Conservation (phyloP, 495 filamentous ascomycete species). For the Daldinia concentrica region DNA sequence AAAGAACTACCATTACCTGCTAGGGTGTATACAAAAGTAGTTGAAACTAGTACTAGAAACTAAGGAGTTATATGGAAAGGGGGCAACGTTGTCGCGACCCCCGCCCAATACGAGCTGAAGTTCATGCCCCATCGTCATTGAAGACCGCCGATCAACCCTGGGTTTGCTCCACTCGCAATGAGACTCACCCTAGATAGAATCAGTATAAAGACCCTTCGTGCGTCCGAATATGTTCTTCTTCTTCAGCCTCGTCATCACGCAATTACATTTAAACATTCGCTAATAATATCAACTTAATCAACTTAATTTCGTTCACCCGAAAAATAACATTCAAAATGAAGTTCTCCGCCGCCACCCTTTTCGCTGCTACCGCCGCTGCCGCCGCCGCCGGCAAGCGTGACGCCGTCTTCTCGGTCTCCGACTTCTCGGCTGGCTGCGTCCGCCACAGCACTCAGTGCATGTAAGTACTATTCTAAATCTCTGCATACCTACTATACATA, state of each 20-base stretch:
- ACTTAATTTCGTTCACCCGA: neutral
- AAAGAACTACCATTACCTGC: neutral
- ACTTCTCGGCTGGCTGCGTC: neutral
- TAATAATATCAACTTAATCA: neutral
- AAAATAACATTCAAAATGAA: conserved; percentile 1
- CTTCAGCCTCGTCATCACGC: neutral
- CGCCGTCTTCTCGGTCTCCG: neutral
- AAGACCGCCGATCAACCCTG: neutral
- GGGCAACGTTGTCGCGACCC: neutral
- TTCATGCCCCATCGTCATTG: neutral
- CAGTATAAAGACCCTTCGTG: neutral
- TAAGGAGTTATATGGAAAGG: neutral
- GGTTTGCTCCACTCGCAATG: neutral
- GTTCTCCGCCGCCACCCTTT: neutral
- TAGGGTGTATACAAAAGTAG: no score
- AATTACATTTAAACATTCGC: neutral
- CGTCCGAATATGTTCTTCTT: neutral
- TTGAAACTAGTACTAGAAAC: neutral
- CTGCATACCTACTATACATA: neutral
- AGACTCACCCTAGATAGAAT: neutral
- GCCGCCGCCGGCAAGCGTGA: neutral
- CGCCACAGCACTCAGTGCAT: neutral
- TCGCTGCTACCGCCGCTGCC: neutral
- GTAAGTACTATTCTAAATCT: neutral
- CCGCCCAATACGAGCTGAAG: neutral